phyloP scores from a whole-genome alignment of 2,329 filamentous ascomycete species.

The Rhinocladiella similis region DNA sequence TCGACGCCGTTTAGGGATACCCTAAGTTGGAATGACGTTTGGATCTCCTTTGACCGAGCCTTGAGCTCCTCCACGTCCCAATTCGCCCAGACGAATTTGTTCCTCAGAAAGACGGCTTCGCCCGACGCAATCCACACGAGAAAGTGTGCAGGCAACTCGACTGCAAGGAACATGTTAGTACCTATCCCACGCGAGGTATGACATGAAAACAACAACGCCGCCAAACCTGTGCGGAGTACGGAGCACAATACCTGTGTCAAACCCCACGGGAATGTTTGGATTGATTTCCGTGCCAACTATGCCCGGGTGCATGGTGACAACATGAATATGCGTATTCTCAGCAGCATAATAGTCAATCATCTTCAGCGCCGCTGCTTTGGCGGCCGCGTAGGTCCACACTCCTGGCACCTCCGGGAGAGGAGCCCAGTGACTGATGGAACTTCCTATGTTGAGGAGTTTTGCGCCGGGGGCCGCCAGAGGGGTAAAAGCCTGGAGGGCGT shows the following conservation, averaged over 20 bases:
- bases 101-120: slow-evolving; percentile 49
- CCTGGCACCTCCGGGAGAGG: slow-evolving; percentile 7
- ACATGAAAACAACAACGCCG: no score
- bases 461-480: background rate
- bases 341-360: slow-evolving; percentile 42
- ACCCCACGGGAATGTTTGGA: background rate
- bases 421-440: slow-evolving; percentile 4
- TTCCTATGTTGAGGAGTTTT: slow-evolving; percentile 2
- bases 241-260: background rate
- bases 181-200: background rate
- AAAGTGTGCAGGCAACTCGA: slow-evolving; percentile 42
- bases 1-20: slow-evolving; percentile 13
- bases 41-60: slow-evolving; percentile 38
- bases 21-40: slow-evolving; percentile 11
- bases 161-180: background rate
- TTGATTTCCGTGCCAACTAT: slow-evolving; percentile 14
- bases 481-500: slow-evolving; percentile 1
- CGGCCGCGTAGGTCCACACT: slow-evolving; percentile 37
- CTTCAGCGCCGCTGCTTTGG: slow-evolving; percentile 44
- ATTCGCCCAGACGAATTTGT: slow-evolving; percentile 49
- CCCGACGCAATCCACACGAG: slow-evolving; percentile 46
- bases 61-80: slow-evolving; percentile 56
- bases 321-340: slow-evolving; percentile 41
- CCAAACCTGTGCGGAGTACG: background rate
- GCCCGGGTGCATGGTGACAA: slow-evolving; percentile 48